Evolutionary conservation across 768 basidiomycete species (phyloP).

Genomic region (Termitomyces sp.): DNA sequence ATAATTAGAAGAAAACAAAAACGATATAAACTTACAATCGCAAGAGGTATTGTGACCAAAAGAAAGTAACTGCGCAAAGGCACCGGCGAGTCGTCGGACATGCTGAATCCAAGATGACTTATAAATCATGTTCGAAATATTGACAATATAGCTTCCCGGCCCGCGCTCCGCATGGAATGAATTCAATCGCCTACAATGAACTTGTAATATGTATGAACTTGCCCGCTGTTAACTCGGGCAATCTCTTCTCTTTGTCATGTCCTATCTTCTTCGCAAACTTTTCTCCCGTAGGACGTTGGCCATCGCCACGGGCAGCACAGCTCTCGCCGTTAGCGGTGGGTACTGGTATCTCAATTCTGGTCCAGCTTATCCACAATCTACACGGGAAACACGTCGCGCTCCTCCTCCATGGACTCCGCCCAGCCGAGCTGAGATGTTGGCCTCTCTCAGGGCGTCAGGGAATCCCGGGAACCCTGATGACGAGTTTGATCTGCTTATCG

Average conservation of each 20-base stretch:
- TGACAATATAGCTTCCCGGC: too few species aligned
- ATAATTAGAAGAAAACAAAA: not conserved
- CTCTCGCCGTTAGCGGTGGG: slow-evolving; percentile 48
- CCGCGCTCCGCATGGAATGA: too few species aligned
- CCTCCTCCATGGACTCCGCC: slow-evolving; percentile 81
- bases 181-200: too few species aligned
- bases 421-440: slow-evolving; percentile 58
- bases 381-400: slow-evolving; percentile 60
- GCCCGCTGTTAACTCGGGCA: too few species aligned
- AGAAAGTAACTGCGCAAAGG: not conserved
- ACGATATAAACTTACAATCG: not conserved
- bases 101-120: too few species aligned
- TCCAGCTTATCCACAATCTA: slow-evolving; percentile 58
- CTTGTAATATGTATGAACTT: too few species aligned
- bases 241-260: too few species aligned
- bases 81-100: too few species aligned
- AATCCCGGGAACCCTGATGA: slow-evolving; percentile 25
- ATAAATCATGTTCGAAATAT: too few species aligned
- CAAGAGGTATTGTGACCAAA: not conserved
- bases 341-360: slow-evolving; percentile 75
- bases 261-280: slow-evolving; percentile 23
- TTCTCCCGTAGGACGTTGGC: slow-evolving; percentile 54
- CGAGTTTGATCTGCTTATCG: slow-evolving; percentile 74
- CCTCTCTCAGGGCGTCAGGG: slow-evolving; percentile 44
- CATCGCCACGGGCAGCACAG: slow-evolving; percentile 45